Evolutionary conservation across 2,329 filamentous ascomycete species (phyloP).

Genomic region (Fusarium nanum): DNA sequence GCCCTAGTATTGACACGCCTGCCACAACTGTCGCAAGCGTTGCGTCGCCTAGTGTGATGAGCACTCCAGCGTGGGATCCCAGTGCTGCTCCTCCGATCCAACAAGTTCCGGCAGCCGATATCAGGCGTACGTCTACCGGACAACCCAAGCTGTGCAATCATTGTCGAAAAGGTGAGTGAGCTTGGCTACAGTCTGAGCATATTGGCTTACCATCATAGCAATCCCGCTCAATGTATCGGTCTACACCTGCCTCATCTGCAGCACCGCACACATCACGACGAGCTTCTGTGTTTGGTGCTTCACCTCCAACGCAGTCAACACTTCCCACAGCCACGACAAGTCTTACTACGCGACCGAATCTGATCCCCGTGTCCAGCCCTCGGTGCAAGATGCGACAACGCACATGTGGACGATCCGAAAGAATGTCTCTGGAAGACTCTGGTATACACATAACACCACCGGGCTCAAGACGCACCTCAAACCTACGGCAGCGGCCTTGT

Average conservation of each 20-base stretch:
- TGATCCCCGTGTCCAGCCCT: constrained; percentile 36
- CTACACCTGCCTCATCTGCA: constrained; percentile 47
- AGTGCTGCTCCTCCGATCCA: not conserved
- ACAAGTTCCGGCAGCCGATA: not conserved
- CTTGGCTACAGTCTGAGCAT: no score
- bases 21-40: constrained; percentile 21
- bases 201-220: not conserved
- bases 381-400: constrained; percentile 29
- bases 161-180: constrained; percentile 37
- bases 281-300: constrained; percentile 47
- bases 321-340: constrained; percentile 44
- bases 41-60: constrained; percentile 8
- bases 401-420: constrained; percentile 44
- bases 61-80: constrained; percentile 22
- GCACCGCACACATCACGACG: constrained; percentile 35
- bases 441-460: constrained; percentile 45
- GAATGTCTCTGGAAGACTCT: constrained; percentile 44
- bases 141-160: constrained; percentile 30
- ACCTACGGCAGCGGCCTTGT: constrained; percentile 27
- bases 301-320: constrained; percentile 39
- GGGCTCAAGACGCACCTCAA: constrained; percentile 44
- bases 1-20: constrained; percentile 17
- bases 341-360: constrained; percentile 46
- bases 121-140: constrained; percentile 19
- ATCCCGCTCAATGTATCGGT: constrained; percentile 44